phyloP scores from a whole-genome alignment of 2,329 filamentous ascomycete genomes.

The Neofusicoccum laricinum region DNA sequence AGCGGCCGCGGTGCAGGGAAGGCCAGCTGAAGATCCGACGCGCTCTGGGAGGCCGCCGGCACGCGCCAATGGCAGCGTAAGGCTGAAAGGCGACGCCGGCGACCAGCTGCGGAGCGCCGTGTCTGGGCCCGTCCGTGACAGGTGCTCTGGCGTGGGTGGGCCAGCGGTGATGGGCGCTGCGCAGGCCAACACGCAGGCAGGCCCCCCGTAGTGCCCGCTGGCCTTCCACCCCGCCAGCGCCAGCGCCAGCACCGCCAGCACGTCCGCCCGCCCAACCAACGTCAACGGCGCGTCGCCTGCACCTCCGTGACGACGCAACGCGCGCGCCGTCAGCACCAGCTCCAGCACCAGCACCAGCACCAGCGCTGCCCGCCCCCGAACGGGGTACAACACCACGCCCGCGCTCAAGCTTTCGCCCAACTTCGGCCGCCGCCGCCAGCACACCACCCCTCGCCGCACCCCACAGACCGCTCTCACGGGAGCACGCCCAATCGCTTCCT shows the following conservation, averaged over 20 bases:
- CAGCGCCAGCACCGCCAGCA: not conserved
- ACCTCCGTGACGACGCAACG: not conserved
- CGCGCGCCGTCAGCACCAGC: not conserved
- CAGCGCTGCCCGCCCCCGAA: not conserved
- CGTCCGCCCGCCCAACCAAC: not conserved
- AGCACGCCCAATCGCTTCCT: not conserved
- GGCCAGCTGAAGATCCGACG: not conserved
- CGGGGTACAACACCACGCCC: not conserved
- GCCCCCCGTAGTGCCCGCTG: not conserved
- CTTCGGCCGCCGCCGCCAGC: no score
- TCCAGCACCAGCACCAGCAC: not conserved
- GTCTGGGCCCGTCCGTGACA: not conserved
- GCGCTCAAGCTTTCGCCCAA: not conserved
- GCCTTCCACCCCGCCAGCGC: not conserved
- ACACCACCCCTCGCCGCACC: not conserved
- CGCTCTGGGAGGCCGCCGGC: not conserved
- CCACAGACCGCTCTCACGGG: not conserved
- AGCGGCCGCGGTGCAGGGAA: no score
- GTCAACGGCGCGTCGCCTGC: not conserved
- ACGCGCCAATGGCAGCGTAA: slow-evolving; percentile 2
- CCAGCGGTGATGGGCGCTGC: not conserved
- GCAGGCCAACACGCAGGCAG: not conserved
- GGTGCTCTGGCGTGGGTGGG: not conserved
- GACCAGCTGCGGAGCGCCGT: no score
- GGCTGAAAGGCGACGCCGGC: not conserved